Evolutionary conservation across 2,329 filamentous ascomycete genomes (phyloP).

Genomic region (Aspergillus amoenus): DNA sequence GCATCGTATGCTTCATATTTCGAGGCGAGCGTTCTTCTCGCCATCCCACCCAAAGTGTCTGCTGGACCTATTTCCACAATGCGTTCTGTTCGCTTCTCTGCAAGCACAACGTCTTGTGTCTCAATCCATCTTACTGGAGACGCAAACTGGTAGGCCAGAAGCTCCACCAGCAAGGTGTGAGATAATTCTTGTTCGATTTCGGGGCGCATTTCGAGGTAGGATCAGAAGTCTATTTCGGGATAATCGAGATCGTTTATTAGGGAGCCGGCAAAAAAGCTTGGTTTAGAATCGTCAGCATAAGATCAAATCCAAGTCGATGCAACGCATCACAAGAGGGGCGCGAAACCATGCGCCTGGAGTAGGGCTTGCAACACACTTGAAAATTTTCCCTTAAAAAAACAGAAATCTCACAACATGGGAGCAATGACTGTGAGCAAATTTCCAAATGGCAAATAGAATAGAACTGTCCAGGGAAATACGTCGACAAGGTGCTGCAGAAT

Average conservation of each 20-base stretch:
- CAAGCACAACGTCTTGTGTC: constrained; percentile 98
- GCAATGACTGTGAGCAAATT: neutral
- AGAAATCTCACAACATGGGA: constrained; percentile 1
- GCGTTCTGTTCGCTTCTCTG: constrained; percentile 91
- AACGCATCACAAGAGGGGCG: neutral
- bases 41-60: constrained; percentile 96
- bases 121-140: constrained; percentile 99
- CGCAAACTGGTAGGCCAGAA: constrained; percentile 98
- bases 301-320: neutral
- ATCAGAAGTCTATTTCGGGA: neutral
- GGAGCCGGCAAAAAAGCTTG: neutral
- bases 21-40: constrained; percentile 87
- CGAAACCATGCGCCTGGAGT: neutral
- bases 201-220: constrained; percentile 72
- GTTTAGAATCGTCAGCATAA: neutral
- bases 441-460: neutral
- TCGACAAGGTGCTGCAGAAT: neutral
- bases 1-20: constrained; percentile 99
- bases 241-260: neutral
- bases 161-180: constrained; percentile 96
- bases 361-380: neutral
- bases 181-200: constrained; percentile 99
- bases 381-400: neutral
- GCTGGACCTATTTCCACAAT: constrained; percentile 97
- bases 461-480: neutral